These are phyloP conservation scores for Pythium folliculosum DNA, from an alignment of 352 stramenopile genomes.

Conservation along the genomic window DNA sequence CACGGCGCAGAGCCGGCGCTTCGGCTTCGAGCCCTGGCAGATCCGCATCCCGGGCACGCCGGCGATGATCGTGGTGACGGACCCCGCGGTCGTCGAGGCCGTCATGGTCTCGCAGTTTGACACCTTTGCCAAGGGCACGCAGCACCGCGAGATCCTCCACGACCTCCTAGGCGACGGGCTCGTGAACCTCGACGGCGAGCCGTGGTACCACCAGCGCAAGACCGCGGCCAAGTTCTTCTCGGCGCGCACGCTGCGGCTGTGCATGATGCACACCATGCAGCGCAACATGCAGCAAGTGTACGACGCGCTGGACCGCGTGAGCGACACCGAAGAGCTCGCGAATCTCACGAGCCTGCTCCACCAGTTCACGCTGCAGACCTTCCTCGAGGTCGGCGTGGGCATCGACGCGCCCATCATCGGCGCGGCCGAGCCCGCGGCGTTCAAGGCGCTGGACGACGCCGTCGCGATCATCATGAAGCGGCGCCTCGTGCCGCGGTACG, in stretches of 20 bases:
- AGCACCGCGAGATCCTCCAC: constrained; percentile 18
- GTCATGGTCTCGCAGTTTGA: constrained; percentile 36
- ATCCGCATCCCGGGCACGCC: constrained; percentile 23
- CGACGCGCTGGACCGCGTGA: constrained; percentile 10
- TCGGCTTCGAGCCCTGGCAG: constrained; percentile 25
- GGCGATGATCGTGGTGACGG: constrained; percentile 24
- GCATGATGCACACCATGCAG: constrained; percentile 26
- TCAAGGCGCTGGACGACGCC: no score
- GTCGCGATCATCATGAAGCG: no score
- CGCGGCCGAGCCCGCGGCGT: no score
- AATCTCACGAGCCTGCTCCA: not conserved
- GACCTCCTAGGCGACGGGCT: constrained; percentile 33
- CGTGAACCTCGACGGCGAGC: constrained; percentile 30
- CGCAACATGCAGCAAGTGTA: constrained; percentile 19
- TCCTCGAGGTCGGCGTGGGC: no score
- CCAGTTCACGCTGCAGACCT: not conserved
- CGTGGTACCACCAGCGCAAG: constrained; percentile 19
- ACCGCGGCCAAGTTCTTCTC: constrained; percentile 33
- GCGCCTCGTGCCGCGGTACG: no score
- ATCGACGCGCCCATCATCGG: no score
- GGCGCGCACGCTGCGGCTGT: constrained; percentile 26
- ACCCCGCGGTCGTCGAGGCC: constrained; percentile 29
- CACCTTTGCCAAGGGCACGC: constrained; percentile 33
- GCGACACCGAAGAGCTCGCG: not conserved
- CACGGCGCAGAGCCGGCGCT: constrained; percentile 13